Conservation (phyloP, 2,329 filamentous ascomycete genomes). For the Apiospora marii region DNA sequence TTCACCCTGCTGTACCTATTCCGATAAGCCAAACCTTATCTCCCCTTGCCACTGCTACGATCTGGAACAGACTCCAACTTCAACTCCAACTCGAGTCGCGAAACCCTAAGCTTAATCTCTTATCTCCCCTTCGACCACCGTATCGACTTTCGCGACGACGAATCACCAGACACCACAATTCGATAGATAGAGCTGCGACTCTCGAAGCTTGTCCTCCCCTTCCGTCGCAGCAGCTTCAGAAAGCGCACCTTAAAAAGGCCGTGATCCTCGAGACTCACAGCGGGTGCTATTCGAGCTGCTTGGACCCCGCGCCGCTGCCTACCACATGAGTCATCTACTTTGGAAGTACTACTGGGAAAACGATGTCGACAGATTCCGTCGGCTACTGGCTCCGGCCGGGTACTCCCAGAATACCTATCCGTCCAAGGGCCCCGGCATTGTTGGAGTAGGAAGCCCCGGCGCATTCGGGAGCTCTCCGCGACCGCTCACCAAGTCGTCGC, state of each 20-base stretch:
- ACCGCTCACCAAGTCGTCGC: constrained; percentile 53
- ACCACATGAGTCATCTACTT: constrained; percentile 92
- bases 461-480: constrained; percentile 59
- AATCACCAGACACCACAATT: not conserved
- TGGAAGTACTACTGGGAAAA: constrained; percentile 98
- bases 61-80: not conserved
- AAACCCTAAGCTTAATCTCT: constrained; percentile 1
- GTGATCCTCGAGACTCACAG: constrained; percentile 87
- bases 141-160: not conserved
- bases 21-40: constrained; percentile 19
- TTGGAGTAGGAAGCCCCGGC: constrained; percentile 21
- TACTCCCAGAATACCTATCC: constrained; percentile 60
- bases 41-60: constrained; percentile 18
- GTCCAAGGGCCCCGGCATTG: constrained; percentile 57
- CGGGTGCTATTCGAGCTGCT: constrained; percentile 75
- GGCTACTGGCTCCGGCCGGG: constrained; percentile 79
- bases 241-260: constrained; percentile 81
- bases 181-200: not conserved
- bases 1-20: not conserved
- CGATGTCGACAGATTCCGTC: constrained; percentile 94
- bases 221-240: constrained; percentile 20
- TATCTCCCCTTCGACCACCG: not conserved
- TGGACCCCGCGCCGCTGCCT: constrained; percentile 45
- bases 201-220: not conserved
- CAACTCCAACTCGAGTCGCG: constrained; percentile 12